Evolutionary conservation across 2,329 filamentous ascomycete genomes (phyloP), one percentile per base, ranked within the genome.

Genomic region (Colletotrichum chlorophyti): DNA sequence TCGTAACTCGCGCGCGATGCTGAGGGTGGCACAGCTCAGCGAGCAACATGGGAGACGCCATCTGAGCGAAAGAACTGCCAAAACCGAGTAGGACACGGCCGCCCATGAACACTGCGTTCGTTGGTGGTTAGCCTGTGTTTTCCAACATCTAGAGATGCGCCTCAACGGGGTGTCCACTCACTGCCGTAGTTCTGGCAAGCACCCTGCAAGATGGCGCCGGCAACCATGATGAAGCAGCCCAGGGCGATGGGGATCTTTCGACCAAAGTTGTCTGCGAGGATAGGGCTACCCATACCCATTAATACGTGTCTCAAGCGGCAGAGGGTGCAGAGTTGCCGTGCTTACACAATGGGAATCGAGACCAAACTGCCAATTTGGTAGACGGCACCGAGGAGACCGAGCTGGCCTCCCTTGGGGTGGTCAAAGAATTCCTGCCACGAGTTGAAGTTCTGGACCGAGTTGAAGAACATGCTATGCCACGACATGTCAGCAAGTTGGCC

Each of bases 331-430:
- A 17, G 48, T 4, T 26, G 15, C 21, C 7, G 1, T 19, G 64
- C 74, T 70, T 69, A 76, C 74, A 86, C 83, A 27, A 87, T 72
- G 2, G 83, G 83, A 35, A 87, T 81, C 21, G 81, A 82, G 38
- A 75, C 71, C 59, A 87, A 77, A 54, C 81, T 83, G 41, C 84
- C 84, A 35, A 87, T 79, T 64, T 83, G 83, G 70, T 87, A 87
- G 61, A 83, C 79, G 7, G 84, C 82, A 9, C 79, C 80, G 3
- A 87, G 74, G 27, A 87, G 76, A 48, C 85, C 85, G 7, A 79
- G 70, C 68, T 70, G 64, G 58, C 72, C 66, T 63, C 79, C 68
- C 67, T 76, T 35, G 1, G 75, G 83, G 53, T 81, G 46, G 26
- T 73, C 71, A 63, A 85, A 85, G 67, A 77, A 79, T 19, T 67